Percentiles rank a stretch among this genome's conserved stretches.
These are phyloP conservation scores for Fusarium camptoceras DNA, from an alignment of 2,329 filamentous ascomycete species.

Conservation along the genomic window DNA sequence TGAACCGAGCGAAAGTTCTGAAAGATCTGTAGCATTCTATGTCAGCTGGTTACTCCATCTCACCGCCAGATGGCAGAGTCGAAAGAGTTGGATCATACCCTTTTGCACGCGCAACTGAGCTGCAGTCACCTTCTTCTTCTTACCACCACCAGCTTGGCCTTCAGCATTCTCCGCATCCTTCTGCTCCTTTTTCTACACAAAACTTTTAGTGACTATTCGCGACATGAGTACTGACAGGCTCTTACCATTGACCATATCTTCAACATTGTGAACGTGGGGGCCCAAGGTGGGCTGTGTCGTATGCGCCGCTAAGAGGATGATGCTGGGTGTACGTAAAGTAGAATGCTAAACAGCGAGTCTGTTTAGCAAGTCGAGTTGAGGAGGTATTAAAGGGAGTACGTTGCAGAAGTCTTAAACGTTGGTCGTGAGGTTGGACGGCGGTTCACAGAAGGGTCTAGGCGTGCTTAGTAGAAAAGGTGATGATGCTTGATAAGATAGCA, in stretches of 20 bases:
- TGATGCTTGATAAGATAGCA: constrained; percentile 49
- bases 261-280: constrained; percentile 75
- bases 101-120: constrained; percentile 96
- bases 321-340: neutral
- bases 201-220: constrained; percentile 28
- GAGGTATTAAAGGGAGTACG: neutral
- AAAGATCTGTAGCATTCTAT: constrained; percentile 69
- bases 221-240: neutral
- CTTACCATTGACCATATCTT: constrained; percentile 99
- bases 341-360: neutral
- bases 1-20: constrained; percentile 80
- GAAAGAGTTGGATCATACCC: constrained; percentile 66
- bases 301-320: constrained; percentile 11
- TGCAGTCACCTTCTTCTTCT: constrained; percentile 99
- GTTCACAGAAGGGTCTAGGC: constrained; percentile 34
- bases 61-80: neutral
- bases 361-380: neutral
- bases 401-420: constrained; percentile 4
- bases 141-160: constrained; percentile 74
- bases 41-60: constrained; percentile 17
- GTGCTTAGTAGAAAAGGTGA: constrained; percentile 43
- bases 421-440: constrained; percentile 18
- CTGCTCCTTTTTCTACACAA: constrained; percentile 88
- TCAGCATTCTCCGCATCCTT: constrained; percentile 91
- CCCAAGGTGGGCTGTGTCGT: constrained; percentile 41